phyloP scores from a whole-genome alignment of 176 grass and related monocot genomes.

The Pontederia crassipes region DNA sequence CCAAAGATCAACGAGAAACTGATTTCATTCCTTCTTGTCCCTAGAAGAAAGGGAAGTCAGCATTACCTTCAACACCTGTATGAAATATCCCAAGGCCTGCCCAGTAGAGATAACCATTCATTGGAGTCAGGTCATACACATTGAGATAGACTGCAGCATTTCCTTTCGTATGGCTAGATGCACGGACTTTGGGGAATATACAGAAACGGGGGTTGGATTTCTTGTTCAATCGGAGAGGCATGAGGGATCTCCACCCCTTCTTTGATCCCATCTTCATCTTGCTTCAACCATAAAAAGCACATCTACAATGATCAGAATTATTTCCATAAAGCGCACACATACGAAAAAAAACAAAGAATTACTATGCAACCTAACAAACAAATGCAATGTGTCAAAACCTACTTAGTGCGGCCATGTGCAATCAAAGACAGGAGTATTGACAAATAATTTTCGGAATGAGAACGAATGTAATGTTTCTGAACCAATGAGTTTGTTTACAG shows the following conservation, averaged over 20 bases:
- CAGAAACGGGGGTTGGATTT: slow-evolving; percentile 62
- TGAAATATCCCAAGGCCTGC: slow-evolving; percentile 97
- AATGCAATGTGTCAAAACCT: too few species aligned
- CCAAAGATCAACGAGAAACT: background rate
- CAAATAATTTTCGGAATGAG: too few species aligned
- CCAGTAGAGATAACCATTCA: slow-evolving; percentile 97
- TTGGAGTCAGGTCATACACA: slow-evolving; percentile 90
- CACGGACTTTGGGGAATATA: slow-evolving; percentile 78
- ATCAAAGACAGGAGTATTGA: too few species aligned
- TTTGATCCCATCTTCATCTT: slow-evolving; percentile 77
- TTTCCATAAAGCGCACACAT: too few species aligned
- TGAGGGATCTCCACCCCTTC: slow-evolving; percentile 80
- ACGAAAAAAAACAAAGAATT: too few species aligned
- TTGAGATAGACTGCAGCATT: slow-evolving; percentile 90
- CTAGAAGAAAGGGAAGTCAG: slow-evolving; percentile 13
- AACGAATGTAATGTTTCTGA: too few species aligned
- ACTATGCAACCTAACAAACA: too few species aligned
- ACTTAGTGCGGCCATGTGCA: too few species aligned
- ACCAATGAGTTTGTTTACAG: too few species aligned
- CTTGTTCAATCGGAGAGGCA: slow-evolving; percentile 56
- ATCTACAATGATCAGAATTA: too few species aligned
- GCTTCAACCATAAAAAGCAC: slow-evolving; percentile 18
- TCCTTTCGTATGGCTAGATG: slow-evolving; percentile 43
- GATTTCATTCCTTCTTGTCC: background rate
- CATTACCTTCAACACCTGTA: slow-evolving; percentile 88